Base-by-base conservation (phyloP, 192 early-diverging fungal species). In the Entomortierella lignicola region DNA sequence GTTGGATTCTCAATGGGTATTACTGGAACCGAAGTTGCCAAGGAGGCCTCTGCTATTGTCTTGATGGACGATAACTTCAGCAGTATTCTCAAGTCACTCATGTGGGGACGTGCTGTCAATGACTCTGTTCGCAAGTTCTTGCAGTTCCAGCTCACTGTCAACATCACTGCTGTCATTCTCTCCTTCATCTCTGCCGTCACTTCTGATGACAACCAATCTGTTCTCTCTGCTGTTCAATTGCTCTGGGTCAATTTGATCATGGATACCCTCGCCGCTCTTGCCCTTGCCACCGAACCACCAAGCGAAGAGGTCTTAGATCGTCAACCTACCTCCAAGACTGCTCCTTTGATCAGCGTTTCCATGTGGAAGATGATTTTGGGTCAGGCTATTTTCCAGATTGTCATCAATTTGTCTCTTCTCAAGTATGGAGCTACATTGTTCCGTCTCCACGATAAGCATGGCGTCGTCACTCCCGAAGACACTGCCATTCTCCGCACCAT, bases 171-270 rank as follows among this genome's bases (percentile, higher is more conserved):
- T 27, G 93, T 94, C 6, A 66, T 89, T 8, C 69, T 94, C 50
- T 91, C 92, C 0, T 92, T 94, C 56, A 81, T 87, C 39, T 90
- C 89, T 54, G 85, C 92, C 5, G 79, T 92, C 13, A 74, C 84
- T 34, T 92, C 92, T 53, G 83, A 90, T 18, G 84, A 84, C 7
- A 88, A 89, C 65, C 84, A 91, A 60, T 92, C 92, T 11, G 90
- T 94, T 26, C 85, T 98, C 53, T 94, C 91, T 26, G 94, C 95
- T 8, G 92, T 97, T 39, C 97, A 98, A 81, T 83, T 98, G 69
- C 87, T 98, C 51, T 98, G 95, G 94, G 91, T 98, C 37, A 98
- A 97, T 82, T 83, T 98, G 84, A 96, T 97, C 72, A 96, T 96
- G 94, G 94, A 96, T 81, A 94, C 95, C 1, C 86, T 97, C 48